These are phyloP conservation scores for Wallemia mellicola DNA, from an alignment of 1,284 basidiomycete genomes.

Conservation along the genomic window DNA sequence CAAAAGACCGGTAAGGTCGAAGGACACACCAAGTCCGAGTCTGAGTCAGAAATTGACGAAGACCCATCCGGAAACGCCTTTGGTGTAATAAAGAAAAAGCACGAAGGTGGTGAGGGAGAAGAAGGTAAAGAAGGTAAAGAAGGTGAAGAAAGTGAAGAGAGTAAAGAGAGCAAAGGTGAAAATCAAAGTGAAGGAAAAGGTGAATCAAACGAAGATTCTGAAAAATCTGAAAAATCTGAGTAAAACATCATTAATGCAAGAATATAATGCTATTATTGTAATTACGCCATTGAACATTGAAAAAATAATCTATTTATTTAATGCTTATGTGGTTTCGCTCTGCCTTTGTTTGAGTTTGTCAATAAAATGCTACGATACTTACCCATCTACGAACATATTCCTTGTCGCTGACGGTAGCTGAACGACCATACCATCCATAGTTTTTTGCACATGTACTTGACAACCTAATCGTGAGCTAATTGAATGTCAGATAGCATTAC, in stretches of 20 bases:
- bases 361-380: conserved; percentile 10
- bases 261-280: too few relatives aligned
- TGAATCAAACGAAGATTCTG: too few relatives aligned
- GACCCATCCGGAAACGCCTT: background rate
- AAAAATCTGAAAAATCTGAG: too few relatives aligned
- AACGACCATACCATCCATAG: conserved; percentile 60
- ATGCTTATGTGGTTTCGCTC: conserved; percentile 1
- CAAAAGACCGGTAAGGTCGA: background rate
- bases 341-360: background rate
- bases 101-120: background rate
- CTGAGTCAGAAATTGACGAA: background rate
- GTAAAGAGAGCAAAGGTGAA: too few relatives aligned
- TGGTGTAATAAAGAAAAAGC: background rate
- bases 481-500: background rate
- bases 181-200: too few relatives aligned
- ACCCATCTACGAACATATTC: conserved; percentile 89
- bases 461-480: conserved; percentile 27
- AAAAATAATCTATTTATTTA: background rate
- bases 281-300: background rate
- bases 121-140: background rate
- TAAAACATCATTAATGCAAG: too few relatives aligned
- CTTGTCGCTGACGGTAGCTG: conserved; percentile 68
- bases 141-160: too few relatives aligned
- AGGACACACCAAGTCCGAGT: background rate
- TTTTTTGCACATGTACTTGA: conserved; percentile 55